Evolutionary conservation across 495 filamentous ascomycete species (phyloP).

Genomic region (Xylaria palmicola): DNA sequence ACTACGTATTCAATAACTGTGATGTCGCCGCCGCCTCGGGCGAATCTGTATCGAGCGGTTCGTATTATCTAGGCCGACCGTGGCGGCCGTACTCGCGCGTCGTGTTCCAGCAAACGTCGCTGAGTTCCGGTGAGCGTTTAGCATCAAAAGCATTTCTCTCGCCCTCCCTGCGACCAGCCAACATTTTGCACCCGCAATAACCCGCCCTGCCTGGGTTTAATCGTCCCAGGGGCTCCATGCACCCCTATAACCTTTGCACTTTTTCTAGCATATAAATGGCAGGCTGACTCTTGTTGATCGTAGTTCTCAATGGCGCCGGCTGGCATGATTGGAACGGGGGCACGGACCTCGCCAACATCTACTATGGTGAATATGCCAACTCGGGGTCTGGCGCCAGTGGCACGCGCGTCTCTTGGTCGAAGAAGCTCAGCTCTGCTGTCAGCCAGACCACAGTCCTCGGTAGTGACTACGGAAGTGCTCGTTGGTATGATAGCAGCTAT

Average conservation of each 20-base stretch:
- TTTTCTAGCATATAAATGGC: background rate
- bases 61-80: constrained; percentile 64
- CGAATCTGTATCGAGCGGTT: constrained; percentile 46
- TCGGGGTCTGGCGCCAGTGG: constrained; percentile 57
- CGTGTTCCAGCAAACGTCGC: constrained; percentile 57
- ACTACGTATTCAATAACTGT: constrained; percentile 64
- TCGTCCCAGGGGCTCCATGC: too few relatives aligned
- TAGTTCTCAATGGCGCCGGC: constrained; percentile 59
- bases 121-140: constrained; percentile 33
- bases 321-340: constrained; percentile 60
- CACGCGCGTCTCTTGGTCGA: constrained; percentile 56
- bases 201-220: too few relatives aligned
- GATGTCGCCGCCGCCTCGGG: constrained; percentile 47
- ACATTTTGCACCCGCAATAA: too few relatives aligned
- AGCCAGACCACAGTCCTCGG: constrained; percentile 53
- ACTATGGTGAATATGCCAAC: constrained; percentile 61
- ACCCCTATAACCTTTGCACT: background rate
- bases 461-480: constrained; percentile 38
- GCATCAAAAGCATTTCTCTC: background rate
- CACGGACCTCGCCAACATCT: constrained; percentile 51
- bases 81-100: constrained; percentile 62
- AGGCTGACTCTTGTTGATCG: background rate
- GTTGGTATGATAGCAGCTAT: constrained; percentile 30
- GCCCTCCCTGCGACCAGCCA: background rate
- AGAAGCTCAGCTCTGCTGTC: constrained; percentile 44